Conservation (phyloP, 257 asterid species). For the Ehretia macrophylla region DNA sequence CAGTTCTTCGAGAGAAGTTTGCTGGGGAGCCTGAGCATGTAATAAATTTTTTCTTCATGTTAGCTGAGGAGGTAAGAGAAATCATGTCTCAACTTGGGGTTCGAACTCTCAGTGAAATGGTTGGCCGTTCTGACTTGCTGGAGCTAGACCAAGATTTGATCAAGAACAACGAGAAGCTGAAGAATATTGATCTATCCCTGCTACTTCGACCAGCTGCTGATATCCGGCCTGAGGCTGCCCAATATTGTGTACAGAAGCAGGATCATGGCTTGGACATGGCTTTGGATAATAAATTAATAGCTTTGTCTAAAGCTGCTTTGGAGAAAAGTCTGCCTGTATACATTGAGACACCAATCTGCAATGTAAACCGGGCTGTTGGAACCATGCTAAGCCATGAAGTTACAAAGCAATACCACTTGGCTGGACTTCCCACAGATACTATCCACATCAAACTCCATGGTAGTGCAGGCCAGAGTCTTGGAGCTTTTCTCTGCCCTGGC, state of each 20-base stretch:
- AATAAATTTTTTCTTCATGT: constrained; percentile 94
- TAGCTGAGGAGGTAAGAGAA: constrained; percentile 94
- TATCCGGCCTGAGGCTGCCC: constrained; percentile 96
- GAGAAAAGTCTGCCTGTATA: constrained; percentile 80
- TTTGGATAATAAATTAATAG: constrained; percentile 75
- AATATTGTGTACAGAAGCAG: constrained; percentile 90
- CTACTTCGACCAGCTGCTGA: constrained; percentile 97
- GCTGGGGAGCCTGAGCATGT: constrained; percentile 99
- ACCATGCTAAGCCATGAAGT: constrained; percentile 98
- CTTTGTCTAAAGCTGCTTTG: constrained; percentile 64
- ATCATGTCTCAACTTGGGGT: constrained; percentile 91
- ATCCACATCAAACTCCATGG: constrained; percentile 85
- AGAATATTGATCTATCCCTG: constrained; percentile 78
- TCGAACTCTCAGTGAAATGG: constrained; percentile 81
- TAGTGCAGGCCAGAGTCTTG: constrained; percentile 99
- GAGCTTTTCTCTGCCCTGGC: constrained; percentile 97
- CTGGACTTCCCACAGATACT: constrained; percentile 83
- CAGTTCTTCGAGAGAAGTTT: constrained; percentile 86
- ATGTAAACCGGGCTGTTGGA: constrained; percentile 93
- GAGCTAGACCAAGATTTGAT: constrained; percentile 70
- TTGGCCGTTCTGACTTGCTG: constrained; percentile 96
- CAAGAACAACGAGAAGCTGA: constrained; percentile 76
- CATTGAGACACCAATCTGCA: constrained; percentile 76
- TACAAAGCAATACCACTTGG: constrained; percentile 67
- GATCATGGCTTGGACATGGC: constrained; percentile 97